A percentile compares a stretch with the other conserved stretches of the same genome.
Conservation (phyloP, 1,284 basidiomycete species). For the Flammula alnicola region DNA sequence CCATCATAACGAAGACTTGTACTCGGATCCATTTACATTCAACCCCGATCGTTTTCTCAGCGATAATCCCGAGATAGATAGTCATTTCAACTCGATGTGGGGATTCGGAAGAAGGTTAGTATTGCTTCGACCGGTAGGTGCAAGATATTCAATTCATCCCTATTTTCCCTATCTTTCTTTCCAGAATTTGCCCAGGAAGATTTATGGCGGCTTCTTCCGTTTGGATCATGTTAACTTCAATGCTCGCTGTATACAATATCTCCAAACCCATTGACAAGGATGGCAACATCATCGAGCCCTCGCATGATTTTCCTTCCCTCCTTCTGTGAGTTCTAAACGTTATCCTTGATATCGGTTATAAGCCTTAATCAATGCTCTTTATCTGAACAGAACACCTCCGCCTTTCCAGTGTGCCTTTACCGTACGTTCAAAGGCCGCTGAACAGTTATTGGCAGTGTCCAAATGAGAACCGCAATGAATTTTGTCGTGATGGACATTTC, state of each 20-base stretch:
- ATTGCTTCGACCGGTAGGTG: not conserved
- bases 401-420: not conserved
- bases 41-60: constrained; percentile 33
- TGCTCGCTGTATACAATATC: too few species aligned
- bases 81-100: constrained; percentile 26
- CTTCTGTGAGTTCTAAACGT: constrained; percentile 11
- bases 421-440: too few species aligned
- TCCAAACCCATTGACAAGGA: too few species aligned
- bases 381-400: not conserved
- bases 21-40: constrained; percentile 33
- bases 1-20: constrained; percentile 34
- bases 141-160: not conserved
- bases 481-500: too few species aligned
- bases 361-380: not conserved
- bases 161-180: not conserved
- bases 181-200: constrained; percentile 28
- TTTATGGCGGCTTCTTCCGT: constrained; percentile 16
- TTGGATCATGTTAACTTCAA: too few species aligned
- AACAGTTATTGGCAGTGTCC: too few species aligned
- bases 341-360: not conserved
- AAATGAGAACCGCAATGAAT: too few species aligned
- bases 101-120: constrained; percentile 36
- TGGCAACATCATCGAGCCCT: too few species aligned
- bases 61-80: constrained; percentile 14
- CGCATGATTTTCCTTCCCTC: constrained; percentile 17